A percentile compares a stretch with the other conserved stretches of the same genome.
These are phyloP conservation scores for Candida andamanensis DNA, from an alignment of 805 yeast species.

Conservation along the genomic window DNA sequence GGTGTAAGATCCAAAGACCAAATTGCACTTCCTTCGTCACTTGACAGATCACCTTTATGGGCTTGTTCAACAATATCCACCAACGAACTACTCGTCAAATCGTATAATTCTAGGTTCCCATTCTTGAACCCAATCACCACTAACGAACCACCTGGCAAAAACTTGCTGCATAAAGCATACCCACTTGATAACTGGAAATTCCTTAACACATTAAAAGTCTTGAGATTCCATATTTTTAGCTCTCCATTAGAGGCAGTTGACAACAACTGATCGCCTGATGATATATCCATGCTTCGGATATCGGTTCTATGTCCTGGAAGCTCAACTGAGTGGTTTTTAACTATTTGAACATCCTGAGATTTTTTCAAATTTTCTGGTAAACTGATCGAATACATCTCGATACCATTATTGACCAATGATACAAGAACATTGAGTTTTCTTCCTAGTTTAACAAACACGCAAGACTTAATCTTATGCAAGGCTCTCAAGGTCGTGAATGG, in stretches of 20 bases:
- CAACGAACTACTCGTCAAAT: conserved; percentile 74
- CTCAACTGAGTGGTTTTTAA: conserved; percentile 57
- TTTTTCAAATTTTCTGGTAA: conserved; percentile 55
- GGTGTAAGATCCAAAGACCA: conserved; percentile 88
- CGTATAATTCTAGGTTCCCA: conserved; percentile 81
- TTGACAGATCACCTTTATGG: conserved; percentile 39
- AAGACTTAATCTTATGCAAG: conserved; percentile 55
- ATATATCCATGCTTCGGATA: conserved; percentile 74
- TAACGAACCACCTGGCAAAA: conserved; percentile 87
- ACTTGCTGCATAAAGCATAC: conserved; percentile 72
- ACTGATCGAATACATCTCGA: conserved; percentile 61
- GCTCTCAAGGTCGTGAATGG: conserved; percentile 68
- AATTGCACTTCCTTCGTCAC: conserved; percentile 50
- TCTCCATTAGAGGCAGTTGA: conserved; percentile 91
- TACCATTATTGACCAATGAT: conserved; percentile 66
- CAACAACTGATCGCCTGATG: conserved; percentile 72
- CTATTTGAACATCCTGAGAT: conserved; percentile 39
- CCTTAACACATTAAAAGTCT: conserved; percentile 69
- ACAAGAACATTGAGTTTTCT: conserved; percentile 56
- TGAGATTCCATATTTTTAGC: conserved; percentile 82
- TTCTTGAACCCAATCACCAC: conserved; percentile 84
- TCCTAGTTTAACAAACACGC: conserved; percentile 54
- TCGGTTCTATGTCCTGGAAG: conserved; percentile 87
- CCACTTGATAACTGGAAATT: conserved; percentile 73
- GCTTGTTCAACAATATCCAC: conserved; percentile 66